Percentiles rank a stretch among this genome's conserved stretches.
Conservation (phyloP, 306 rosid species). For the Acacia acuminata region DNA sequence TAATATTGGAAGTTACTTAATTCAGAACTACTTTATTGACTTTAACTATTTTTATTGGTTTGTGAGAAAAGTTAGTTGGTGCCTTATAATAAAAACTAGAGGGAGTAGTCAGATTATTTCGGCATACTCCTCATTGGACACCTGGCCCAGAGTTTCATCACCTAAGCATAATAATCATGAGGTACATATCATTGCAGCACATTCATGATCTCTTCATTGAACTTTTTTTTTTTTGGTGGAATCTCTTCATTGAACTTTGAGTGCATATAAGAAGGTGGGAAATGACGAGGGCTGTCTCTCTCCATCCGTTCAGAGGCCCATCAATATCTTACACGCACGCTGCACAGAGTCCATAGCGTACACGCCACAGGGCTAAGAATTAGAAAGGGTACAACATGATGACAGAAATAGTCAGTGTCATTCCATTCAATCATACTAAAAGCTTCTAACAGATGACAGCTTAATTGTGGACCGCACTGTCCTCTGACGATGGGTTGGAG, state of each 20-base stretch:
- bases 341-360: background rate
- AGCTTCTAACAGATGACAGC: background rate
- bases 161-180: slow-evolving; percentile 30
- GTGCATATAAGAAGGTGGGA: background rate
- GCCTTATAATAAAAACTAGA: no score
- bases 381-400: background rate
- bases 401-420: background rate
- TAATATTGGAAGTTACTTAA: no score
- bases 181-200: background rate
- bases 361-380: background rate
- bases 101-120: no score
- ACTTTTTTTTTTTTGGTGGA: no score
- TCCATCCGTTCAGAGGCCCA: background rate
- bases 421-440: background rate
- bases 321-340: background rate
- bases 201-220: no score
- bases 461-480: slow-evolving; percentile 7
- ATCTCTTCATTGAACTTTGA: background rate
- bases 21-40: no score
- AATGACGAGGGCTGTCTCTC: background rate
- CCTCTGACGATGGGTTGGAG: background rate
- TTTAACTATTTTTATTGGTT: no score
- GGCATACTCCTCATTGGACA: background rate
- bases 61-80: no score
- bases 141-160: background rate